Conservation (phyloP, 345 rosid genomes). For the Bretschneidera sinensis region DNA sequence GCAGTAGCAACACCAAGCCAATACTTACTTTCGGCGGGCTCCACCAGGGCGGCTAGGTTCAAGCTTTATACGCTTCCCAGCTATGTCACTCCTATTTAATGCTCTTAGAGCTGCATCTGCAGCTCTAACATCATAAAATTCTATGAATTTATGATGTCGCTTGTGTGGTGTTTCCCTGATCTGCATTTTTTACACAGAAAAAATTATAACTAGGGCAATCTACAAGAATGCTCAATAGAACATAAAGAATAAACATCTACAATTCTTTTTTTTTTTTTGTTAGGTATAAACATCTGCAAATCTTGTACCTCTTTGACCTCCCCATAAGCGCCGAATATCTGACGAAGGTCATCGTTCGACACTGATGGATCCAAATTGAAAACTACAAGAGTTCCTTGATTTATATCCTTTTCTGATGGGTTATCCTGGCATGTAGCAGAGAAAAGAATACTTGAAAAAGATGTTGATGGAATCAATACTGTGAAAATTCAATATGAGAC, state of each 20-base stretch:
- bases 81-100: conserved; percentile 86
- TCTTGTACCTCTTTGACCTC: conserved; percentile 85
- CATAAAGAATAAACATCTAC: neutral
- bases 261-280: too few relatives aligned
- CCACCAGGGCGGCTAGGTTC: conserved; percentile 99
- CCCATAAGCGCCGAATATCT: conserved; percentile 75
- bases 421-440: conserved; percentile 54
- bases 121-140: conserved; percentile 87
- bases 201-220: neutral
- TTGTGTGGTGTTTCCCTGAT: conserved; percentile 96
- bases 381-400: conserved; percentile 92
- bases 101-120: conserved; percentile 89
- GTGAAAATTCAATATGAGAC: conserved; percentile 1
- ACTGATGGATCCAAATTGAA: conserved; percentile 90
- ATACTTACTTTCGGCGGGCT: conserved; percentile 69
- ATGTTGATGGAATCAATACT: conserved; percentile 6
- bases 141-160: conserved; percentile 86
- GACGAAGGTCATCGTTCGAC: conserved; percentile 79
- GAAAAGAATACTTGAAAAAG: conserved; percentile 8
- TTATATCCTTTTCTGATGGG: conserved; percentile 90
- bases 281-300: neutral
- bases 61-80: conserved; percentile 94
- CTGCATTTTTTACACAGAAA: conserved; percentile 37
- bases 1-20: neutral
- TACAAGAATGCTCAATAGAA: neutral